Evolutionary conservation across 805 yeast genomes (phyloP).

Genomic region (Ogataea methylovora): DNA sequence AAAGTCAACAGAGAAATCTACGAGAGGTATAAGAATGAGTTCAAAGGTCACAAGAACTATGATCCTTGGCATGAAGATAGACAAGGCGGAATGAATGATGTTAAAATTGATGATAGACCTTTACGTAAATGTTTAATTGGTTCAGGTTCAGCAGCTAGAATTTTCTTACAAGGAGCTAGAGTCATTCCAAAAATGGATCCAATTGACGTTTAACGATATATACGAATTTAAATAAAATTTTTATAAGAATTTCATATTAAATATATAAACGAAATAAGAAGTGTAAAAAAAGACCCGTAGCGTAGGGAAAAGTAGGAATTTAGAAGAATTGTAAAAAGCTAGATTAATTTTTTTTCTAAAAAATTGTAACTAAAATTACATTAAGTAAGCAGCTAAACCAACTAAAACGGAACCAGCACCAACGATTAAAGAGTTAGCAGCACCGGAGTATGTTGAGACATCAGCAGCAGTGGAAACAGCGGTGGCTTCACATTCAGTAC

Average conservation of each 20-base stretch:
- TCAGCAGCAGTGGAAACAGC: conserved; percentile 1
- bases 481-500: background rate
- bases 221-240: too few species aligned
- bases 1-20: conserved; percentile 42
- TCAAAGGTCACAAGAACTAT: conserved; percentile 47
- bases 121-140: conserved; percentile 44
- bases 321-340: too few species aligned
- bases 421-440: conserved; percentile 7
- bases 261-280: too few species aligned
- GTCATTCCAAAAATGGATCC: conserved; percentile 32
- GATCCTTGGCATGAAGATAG: conserved; percentile 47
- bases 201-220: conserved; percentile 1
- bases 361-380: conserved; percentile 4
- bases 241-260: too few species aligned
- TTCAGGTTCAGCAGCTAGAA: conserved; percentile 59
- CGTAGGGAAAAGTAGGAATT: too few species aligned
- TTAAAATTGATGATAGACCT: conserved; percentile 22
- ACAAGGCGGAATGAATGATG: conserved; percentile 30
- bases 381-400: conserved; percentile 11
- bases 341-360: too few species aligned
- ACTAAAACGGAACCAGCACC: conserved; percentile 11
- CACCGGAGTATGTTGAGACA: conserved; percentile 2
- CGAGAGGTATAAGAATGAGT: conserved; percentile 42
- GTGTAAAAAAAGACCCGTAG: too few species aligned
- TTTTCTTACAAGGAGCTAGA: conserved; percentile 62